These are phyloP conservation scores for Peniophora sp. DNA, from an alignment of 1,284 basidiomycete genomes.

Conservation along the genomic window DNA sequence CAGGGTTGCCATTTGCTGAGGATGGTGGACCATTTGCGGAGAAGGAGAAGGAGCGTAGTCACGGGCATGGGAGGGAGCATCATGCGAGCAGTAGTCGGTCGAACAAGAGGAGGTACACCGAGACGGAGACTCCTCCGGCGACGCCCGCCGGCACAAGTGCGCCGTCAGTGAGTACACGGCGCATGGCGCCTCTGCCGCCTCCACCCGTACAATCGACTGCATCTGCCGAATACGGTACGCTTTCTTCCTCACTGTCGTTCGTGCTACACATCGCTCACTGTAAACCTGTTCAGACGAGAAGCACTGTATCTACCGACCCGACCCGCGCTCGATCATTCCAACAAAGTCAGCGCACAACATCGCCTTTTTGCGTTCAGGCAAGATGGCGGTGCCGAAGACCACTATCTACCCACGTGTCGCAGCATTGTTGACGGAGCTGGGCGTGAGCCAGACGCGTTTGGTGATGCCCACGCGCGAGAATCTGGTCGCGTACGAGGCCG, in stretches of 20 bases:
- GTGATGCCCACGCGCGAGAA: slow-evolving; percentile 90
- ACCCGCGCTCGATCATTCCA: slow-evolving; percentile 41
- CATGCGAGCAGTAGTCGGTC: slow-evolving; percentile 38
- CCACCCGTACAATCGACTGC: background rate
- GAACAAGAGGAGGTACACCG: slow-evolving; percentile 25
- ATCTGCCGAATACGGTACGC: slow-evolving; percentile 36
- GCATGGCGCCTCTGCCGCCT: background rate
- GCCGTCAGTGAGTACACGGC: slow-evolving; percentile 19
- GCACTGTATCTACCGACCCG: slow-evolving; percentile 71
- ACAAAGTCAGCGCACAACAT: slow-evolving; percentile 74
- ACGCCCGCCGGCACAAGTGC: slow-evolving; percentile 39
- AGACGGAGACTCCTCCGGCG: slow-evolving; percentile 44
- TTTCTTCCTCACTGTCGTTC: background rate
- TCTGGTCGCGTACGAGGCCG: slow-evolving; percentile 59
- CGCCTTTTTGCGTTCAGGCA: slow-evolving; percentile 76
- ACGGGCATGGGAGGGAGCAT: slow-evolving; percentile 27
- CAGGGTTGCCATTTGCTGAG: slow-evolving; percentile 61
- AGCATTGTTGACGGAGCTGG: slow-evolving; percentile 69
- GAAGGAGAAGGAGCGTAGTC: background rate
- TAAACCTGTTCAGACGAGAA: slow-evolving; percentile 46
- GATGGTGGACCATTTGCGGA: slow-evolving; percentile 33
- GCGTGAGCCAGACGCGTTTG: slow-evolving; percentile 64
- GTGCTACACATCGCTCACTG: background rate
- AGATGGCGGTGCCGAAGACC: slow-evolving; percentile 71
- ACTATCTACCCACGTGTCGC: slow-evolving; percentile 67